Percentiles rank a stretch among this genome's conserved stretches.
phyloP scores from a whole-genome alignment of 164 flowering plant species.

The Liriodendron chinense region DNA sequence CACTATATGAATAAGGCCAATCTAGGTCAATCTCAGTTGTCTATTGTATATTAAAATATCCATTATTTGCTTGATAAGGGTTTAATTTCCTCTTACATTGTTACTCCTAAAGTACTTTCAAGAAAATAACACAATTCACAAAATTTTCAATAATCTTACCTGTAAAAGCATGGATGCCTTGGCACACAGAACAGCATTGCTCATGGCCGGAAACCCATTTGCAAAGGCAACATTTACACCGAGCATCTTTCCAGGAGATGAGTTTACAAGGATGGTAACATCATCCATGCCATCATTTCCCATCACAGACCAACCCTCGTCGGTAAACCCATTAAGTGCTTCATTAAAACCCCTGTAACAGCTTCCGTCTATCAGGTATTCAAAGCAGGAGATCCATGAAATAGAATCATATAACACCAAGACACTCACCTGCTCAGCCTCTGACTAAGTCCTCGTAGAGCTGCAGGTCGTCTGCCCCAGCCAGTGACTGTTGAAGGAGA shows the following conservation, averaged over 20 bases:
- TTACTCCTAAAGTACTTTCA: not conserved
- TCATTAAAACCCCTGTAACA: slow-evolving; percentile 83
- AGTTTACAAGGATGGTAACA: slow-evolving; percentile 80
- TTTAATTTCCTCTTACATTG: not conserved
- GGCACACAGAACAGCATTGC: slow-evolving; percentile 79
- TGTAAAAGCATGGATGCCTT: slow-evolving; percentile 98
- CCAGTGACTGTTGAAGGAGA: slow-evolving; percentile 60
- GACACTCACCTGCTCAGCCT: slow-evolving; percentile 69
- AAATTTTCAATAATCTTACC: slow-evolving; percentile 26
- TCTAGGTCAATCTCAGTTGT: not conserved
- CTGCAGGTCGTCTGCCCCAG: slow-evolving; percentile 90
- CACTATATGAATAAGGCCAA: not conserved
- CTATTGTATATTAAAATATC: not conserved
- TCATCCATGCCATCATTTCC: slow-evolving; percentile 91
- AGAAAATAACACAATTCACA: not conserved
- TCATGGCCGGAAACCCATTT: slow-evolving; percentile 68
- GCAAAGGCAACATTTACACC: slow-evolving; percentile 56
- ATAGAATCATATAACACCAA: not conserved
- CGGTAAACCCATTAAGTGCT: slow-evolving; percentile 90
- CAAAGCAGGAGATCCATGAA: not conserved
- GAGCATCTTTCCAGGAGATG: slow-evolving; percentile 75
- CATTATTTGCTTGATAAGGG: not conserved
- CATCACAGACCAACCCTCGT: slow-evolving; percentile 94
- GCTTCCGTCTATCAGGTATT: slow-evolving; percentile 1
- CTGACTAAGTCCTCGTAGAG: slow-evolving; percentile 76